phyloP scores from a whole-genome alignment of 331 rosid genomes.

The Telfairia occidentalis region DNA sequence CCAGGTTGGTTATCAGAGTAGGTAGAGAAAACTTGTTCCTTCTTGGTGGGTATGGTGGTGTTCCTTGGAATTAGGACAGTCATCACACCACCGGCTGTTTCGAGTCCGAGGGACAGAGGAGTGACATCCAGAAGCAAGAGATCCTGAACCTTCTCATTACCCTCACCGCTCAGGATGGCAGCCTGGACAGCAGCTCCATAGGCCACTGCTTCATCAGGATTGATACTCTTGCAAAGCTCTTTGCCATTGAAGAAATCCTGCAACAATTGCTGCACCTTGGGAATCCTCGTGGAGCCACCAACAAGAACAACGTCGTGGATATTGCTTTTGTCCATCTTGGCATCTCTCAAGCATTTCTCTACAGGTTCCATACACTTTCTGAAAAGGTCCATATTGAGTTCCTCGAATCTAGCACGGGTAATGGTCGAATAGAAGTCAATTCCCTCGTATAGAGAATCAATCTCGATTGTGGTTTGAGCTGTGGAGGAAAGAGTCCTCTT shows the following conservation, averaged over 20 bases:
- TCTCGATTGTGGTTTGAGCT: slow-evolving; percentile 16
- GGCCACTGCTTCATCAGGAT: slow-evolving; percentile 20
- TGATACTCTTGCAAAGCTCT: slow-evolving; percentile 18
- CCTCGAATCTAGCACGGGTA: slow-evolving; percentile 19
- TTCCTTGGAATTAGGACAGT: slow-evolving; percentile 18
- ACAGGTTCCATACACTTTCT: slow-evolving; percentile 20
- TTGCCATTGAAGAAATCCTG: slow-evolving; percentile 17
- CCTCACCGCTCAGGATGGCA: slow-evolving; percentile 17
- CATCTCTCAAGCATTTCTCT: slow-evolving; percentile 16
- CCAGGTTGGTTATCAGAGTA: slow-evolving; percentile 14
- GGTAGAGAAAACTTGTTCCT: slow-evolving; percentile 14
- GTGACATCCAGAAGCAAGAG: slow-evolving; percentile 16
- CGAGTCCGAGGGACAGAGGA: slow-evolving; percentile 12
- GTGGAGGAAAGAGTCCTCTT: slow-evolving; percentile 17
- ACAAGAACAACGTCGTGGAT: slow-evolving; percentile 17
- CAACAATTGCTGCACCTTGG: slow-evolving; percentile 16
- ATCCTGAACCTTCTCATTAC: slow-evolving; percentile 17
- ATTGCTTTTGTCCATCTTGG: slow-evolving; percentile 14
- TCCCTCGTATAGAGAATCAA: slow-evolving; percentile 16
- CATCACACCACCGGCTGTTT: slow-evolving; percentile 18
- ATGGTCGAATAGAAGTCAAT: slow-evolving; percentile 18
- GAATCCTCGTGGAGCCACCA: slow-evolving; percentile 18
- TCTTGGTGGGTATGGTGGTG: slow-evolving; percentile 16
- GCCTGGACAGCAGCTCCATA: slow-evolving; percentile 17
- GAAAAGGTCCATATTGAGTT: slow-evolving; percentile 19